Evolutionary conservation across 2,329 filamentous ascomycete species (phyloP).

Genomic region (Trichophyton simii): DNA sequence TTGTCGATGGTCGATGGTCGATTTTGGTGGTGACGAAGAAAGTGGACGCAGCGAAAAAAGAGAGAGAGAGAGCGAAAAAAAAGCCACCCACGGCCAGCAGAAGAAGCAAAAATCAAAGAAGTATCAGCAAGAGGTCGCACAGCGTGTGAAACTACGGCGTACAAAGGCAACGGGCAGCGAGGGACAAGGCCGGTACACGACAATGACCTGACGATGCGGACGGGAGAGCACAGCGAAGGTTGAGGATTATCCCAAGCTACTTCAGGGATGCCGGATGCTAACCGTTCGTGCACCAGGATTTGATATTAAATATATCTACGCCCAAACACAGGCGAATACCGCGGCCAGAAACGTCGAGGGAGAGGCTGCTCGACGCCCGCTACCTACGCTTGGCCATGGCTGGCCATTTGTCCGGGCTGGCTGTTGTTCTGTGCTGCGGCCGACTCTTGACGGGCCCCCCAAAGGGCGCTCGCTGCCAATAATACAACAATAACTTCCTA

Average conservation of each 20-base stretch:
- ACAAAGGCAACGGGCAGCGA: slow-evolving; percentile 11
- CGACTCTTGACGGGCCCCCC: too few species aligned
- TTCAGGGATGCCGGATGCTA: background rate
- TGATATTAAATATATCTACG: background rate
- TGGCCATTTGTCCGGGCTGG: too few species aligned
- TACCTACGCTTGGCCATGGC: too few species aligned
- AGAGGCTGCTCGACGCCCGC: too few species aligned
- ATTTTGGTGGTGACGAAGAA: background rate
- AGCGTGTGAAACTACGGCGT: slow-evolving; percentile 13
- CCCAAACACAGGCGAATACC: too few species aligned
- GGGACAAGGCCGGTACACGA: background rate
- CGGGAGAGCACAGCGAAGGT: background rate
- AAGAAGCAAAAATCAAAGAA: background rate
- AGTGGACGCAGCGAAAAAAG: background rate
- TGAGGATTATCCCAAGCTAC: background rate
- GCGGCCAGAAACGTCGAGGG: too few species aligned
- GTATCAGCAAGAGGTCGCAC: slow-evolving; percentile 10
- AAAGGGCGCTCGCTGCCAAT: too few species aligned
- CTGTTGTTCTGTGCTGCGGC: too few species aligned
- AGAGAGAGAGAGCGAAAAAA: background rate
- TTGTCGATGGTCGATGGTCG: background rate
- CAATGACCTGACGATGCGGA: background rate
- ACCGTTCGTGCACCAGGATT: background rate
- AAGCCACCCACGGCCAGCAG: slow-evolving; percentile 2
- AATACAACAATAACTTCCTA: too few species aligned